These are phyloP conservation scores for Zalaria sp. DNA, from an alignment of 2,329 filamentous ascomycete species.

Conservation along the genomic window DNA sequence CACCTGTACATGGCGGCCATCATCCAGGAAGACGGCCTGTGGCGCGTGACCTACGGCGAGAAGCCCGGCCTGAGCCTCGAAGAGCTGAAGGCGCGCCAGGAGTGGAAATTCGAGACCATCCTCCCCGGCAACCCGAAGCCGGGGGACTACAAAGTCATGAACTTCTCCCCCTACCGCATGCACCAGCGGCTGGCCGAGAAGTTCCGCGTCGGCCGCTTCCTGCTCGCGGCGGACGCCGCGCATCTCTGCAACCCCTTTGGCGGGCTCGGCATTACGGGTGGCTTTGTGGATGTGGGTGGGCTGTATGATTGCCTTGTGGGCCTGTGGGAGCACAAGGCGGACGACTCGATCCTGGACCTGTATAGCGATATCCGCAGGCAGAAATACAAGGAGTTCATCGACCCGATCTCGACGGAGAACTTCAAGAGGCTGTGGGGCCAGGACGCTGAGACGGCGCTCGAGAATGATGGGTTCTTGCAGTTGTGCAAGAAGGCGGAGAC, in stretches of 20 bases:
- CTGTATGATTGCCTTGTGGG: constrained; percentile 13
- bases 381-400: constrained; percentile 21
- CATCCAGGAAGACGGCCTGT: constrained; percentile 18
- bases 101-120: constrained; percentile 12
- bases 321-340: constrained; percentile 9
- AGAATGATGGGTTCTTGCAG: constrained; percentile 11
- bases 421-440: constrained; percentile 10
- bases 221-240: constrained; percentile 26
- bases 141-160: constrained; percentile 17
- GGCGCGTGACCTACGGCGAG: constrained; percentile 27
- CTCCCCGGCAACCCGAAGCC: constrained; percentile 12
- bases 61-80: constrained; percentile 14
- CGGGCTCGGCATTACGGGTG: constrained; percentile 12
- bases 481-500: constrained; percentile 8
- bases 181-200: constrained; percentile 23
- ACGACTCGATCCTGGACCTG: constrained; percentile 17
- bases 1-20: constrained; percentile 17
- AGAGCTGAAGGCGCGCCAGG: constrained; percentile 10
- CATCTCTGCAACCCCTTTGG: constrained; percentile 18
- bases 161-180: constrained; percentile 25
- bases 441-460: constrained; percentile 6
- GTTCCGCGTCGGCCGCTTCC: constrained; percentile 18
- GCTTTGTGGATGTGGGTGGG: constrained; percentile 13
- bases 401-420: constrained; percentile 14
- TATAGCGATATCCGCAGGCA: constrained; percentile 21